Evolutionary conservation across 2,329 filamentous ascomycete species (phyloP).

Genomic region (Cladophialophora carrionii): DNA sequence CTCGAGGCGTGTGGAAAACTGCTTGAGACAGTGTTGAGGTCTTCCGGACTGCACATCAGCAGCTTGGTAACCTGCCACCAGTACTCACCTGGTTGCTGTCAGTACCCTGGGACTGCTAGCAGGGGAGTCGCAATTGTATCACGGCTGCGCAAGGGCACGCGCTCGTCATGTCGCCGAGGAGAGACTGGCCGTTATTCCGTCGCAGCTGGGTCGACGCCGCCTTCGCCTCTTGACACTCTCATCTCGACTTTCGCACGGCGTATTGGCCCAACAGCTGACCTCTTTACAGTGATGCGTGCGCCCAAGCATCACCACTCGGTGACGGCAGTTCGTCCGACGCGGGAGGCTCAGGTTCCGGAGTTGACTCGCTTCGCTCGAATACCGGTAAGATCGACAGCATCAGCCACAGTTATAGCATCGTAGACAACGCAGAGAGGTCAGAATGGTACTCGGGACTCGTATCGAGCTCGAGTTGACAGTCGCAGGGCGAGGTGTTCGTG

Average conservation of each 20-base stretch:
- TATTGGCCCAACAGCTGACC: background rate
- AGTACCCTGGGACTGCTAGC: background rate
- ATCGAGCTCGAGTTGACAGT: background rate
- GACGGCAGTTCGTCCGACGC: background rate
- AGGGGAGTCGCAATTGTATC: background rate
- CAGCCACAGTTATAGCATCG: conserved; percentile 12
- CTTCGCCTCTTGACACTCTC: too few species aligned
- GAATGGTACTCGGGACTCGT: conserved; percentile 6
- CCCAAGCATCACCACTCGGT: background rate
- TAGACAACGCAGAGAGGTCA: background rate
- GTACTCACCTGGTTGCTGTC: background rate
- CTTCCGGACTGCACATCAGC: background rate
- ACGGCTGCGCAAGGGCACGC: background rate
- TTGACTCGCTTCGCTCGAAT: conserved; percentile 12
- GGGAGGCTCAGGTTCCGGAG: background rate
- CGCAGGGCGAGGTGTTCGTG: background rate
- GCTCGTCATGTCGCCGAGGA: background rate
- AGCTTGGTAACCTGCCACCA: background rate
- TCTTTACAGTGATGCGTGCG: background rate
- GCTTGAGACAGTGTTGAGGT: background rate
- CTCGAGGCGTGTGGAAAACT: background rate
- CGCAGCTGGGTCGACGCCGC: background rate
- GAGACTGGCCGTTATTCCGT: background rate
- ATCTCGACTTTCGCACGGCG: background rate
- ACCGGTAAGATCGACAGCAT: conserved; percentile 20